Base-by-base conservation (phyloP, 176 grass and related monocot species). In the Raddia guianensis region DNA sequence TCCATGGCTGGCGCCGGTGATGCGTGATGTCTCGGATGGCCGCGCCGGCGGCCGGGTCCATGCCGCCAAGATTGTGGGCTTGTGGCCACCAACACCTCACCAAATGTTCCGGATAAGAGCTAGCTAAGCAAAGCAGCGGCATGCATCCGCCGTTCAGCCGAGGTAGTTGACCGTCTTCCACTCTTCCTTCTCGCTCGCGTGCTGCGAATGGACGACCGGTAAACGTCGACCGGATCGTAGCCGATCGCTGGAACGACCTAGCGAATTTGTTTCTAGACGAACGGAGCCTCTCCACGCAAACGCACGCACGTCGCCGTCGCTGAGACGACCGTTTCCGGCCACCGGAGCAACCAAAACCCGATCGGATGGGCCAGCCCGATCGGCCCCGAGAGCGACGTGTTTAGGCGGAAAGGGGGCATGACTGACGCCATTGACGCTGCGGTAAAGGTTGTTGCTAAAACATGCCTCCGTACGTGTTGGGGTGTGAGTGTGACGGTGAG, bases 101-200 rank as follows among this genome's bases (percentile, higher is more conserved):
- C 51, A 49, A 6, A 43, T 33, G 48, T 85, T 85, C 20, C 64
- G 87, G 87, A 85, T 89, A 89, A 85, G 87, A 76, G 13, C 47
- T 8, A 1, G 16, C 59, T 0, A 33, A 3, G 52, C 44, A 20
- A 19, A 40, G 37, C 37, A 40, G 37, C 2, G 4, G 37, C 2
- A 40, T 40, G 37, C 2, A 40, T 40, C 4, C 37, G 37, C 37
- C 37, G 4, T 40, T 40, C 37, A 1, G 37, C 3, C 4, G 4
- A 15, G 66, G 34, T 14, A 8, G 55, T 33, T 51, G 60, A 80
- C 86, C 87, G 12, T 14, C 53, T 32, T 14, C 18, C 0, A 66
- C 18, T 14, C 53, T 32, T 14, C 18, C 0, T 72, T 27, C 49
- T 13, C 4, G 18, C 49, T 63, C 63, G 76, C 81, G 81, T 75